These are phyloP conservation scores for Aureobasidium namibiae DNA, from an alignment of 2,329 filamentous ascomycete species.

Conservation along the genomic window DNA sequence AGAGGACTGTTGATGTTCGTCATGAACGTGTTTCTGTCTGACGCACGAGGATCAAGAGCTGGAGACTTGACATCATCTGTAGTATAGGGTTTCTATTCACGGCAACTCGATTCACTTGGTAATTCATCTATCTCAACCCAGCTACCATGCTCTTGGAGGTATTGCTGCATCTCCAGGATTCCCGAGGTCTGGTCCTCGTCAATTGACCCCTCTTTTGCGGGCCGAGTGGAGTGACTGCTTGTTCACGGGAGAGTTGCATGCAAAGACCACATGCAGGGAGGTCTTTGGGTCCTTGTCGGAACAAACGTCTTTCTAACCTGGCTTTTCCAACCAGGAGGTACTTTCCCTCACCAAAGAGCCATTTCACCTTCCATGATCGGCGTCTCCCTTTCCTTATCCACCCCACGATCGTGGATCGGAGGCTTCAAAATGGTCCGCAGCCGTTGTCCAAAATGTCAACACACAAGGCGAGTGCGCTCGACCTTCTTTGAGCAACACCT, in stretches of 20 bases:
- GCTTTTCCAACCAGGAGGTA: slow-evolving; percentile 1
- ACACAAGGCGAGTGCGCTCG: not conserved
- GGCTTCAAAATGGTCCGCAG: not conserved
- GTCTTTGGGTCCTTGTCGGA: not conserved
- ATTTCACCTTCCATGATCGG: not conserved
- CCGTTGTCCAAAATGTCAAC: not conserved
- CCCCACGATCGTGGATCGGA: not conserved
- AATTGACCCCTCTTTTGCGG: slow-evolving; percentile 9
- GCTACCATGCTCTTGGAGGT: not conserved
- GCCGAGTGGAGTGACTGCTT: not conserved
- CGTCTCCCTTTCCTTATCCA: not conserved
- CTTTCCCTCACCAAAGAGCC: not conserved
- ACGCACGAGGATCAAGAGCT: not conserved
- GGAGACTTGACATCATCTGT: not conserved
- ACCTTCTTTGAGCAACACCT: not conserved
- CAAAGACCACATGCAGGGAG: slow-evolving; percentile 11
- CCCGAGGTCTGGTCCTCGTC: not conserved
- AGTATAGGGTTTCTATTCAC: not conserved
- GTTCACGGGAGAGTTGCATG: not conserved
- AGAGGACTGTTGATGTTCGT: not conserved
- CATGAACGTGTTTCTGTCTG: slow-evolving; percentile 9
- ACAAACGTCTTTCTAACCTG: not conserved
- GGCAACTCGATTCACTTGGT: not conserved
- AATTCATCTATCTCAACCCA: not conserved
- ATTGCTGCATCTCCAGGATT: not conserved